Evolutionary conservation across 1,284 basidiomycete genomes (phyloP).

Genomic region (Lignosus rhinocerotis): DNA sequence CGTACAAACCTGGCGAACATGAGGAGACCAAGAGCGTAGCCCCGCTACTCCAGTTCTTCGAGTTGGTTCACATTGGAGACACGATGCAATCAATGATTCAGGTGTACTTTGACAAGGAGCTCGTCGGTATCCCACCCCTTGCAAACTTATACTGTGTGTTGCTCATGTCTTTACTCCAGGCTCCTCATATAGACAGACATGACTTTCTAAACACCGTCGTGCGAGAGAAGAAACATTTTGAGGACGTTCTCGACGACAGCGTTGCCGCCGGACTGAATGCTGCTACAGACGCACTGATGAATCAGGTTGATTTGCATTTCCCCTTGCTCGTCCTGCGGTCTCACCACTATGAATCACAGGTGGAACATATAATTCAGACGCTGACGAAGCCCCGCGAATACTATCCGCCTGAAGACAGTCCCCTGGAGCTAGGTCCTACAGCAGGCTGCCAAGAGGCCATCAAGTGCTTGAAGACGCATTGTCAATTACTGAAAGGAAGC

Average conservation of each 20-base stretch:
- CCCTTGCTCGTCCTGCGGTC: neutral
- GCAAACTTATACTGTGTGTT: neutral
- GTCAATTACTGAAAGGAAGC: slow-evolving; percentile 86
- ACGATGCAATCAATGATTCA: slow-evolving; percentile 98
- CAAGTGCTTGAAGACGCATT: slow-evolving; percentile 86
- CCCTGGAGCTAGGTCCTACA: slow-evolving; percentile 82
- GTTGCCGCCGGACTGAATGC: slow-evolving; percentile 93
- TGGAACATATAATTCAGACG: slow-evolving; percentile 89
- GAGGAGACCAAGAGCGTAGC: slow-evolving; percentile 79
- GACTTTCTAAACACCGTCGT: slow-evolving; percentile 95
- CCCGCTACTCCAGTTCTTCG: slow-evolving; percentile 95
- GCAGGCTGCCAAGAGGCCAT: slow-evolving; percentile 86
- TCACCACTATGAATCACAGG: slow-evolving; percentile 44
- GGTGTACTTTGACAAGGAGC: slow-evolving; percentile 96
- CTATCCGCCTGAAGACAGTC: slow-evolving; percentile 79
- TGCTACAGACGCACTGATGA: slow-evolving; percentile 95
- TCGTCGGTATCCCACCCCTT: slow-evolving; percentile 48
- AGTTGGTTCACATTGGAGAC: slow-evolving; percentile 95
- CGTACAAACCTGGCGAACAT: slow-evolving; percentile 87
- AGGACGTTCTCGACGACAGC: slow-evolving; percentile 87
- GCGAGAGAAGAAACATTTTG: slow-evolving; percentile 95
- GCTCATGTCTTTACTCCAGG: slow-evolving; percentile 41
- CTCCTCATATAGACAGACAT: slow-evolving; percentile 83
- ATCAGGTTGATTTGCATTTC: slow-evolving; percentile 58
- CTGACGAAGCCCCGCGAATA: slow-evolving; percentile 87